phyloP scores from a whole-genome alignment of 768 basidiomycete genomes.

The Boletus tylopilopsis region DNA sequence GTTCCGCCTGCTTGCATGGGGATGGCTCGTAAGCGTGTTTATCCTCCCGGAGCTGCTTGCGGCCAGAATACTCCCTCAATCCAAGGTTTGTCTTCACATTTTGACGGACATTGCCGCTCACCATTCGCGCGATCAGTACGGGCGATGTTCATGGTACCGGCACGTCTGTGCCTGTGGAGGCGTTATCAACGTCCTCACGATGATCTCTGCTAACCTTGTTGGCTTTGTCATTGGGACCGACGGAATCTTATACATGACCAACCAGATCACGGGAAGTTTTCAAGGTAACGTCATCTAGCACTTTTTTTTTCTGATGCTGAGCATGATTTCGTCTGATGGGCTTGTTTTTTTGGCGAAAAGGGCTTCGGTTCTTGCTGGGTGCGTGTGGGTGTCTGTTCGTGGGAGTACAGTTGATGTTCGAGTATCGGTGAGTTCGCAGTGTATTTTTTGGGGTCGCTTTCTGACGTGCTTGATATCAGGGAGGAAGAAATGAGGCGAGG shows the following conservation, averaged over 20 bases:
- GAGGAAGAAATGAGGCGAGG: conserved; percentile 72
- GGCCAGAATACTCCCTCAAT: conserved; percentile 52
- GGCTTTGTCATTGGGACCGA: conserved; percentile 92
- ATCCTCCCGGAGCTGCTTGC: conserved; percentile 81
- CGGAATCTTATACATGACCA: conserved; percentile 64
- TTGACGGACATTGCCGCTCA: not conserved
- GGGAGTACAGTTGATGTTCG: conserved; percentile 90
- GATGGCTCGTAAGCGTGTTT: conserved; percentile 92
- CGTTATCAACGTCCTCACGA: conserved; percentile 78
- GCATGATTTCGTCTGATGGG: not conserved
- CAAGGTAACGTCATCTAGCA: conserved; percentile 45
- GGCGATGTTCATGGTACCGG: conserved; percentile 70
- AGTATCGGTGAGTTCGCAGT: conserved; percentile 65
- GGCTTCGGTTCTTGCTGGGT: conserved; percentile 58
- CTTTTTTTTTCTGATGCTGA: not conserved
- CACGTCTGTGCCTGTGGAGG: conserved; percentile 82
- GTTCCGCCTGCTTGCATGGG: conserved; percentile 87
- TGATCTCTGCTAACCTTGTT: conserved; percentile 91
- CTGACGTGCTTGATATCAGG: conserved; percentile 32
- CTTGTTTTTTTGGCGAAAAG: conserved; percentile 32
- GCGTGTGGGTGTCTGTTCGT: conserved; percentile 70
- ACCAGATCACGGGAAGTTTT: conserved; percentile 58
- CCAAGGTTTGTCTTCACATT: conserved; percentile 45
- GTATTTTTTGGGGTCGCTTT: not conserved
- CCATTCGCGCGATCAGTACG: conserved; percentile 49